phyloP scores from a whole-genome alignment of 2,329 filamentous ascomycete species.

The Pyrenophora tritici-repentis region DNA sequence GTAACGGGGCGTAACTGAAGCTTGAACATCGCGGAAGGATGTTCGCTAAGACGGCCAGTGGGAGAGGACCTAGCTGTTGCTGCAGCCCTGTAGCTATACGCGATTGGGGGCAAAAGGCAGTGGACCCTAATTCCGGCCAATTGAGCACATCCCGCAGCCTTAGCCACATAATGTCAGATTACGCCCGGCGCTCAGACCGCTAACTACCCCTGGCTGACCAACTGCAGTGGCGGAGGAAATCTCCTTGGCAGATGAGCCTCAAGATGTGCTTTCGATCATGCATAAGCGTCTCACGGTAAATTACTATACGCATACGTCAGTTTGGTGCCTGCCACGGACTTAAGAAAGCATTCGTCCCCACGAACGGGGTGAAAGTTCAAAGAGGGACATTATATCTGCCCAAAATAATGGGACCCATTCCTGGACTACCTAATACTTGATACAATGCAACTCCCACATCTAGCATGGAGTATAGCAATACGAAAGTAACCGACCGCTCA shows the following conservation, averaged over 20 bases:
- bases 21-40: slow-evolving; percentile 24
- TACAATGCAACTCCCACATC: slow-evolving; percentile 33
- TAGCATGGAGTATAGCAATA: slow-evolving; percentile 5
- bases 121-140: slow-evolving; percentile 13
- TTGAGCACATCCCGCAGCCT: slow-evolving; percentile 14
- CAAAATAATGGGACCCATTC: slow-evolving; percentile 25
- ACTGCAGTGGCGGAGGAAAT: slow-evolving; percentile 6
- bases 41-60: slow-evolving; percentile 21
- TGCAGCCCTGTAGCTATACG: slow-evolving; percentile 14
- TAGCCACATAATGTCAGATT: slow-evolving; percentile 31
- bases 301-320: slow-evolving; percentile 7
- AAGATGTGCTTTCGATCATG: slow-evolving; percentile 15
- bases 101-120: slow-evolving; percentile 17
- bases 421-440: slow-evolving; percentile 43
- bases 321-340: slow-evolving; percentile 2
- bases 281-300: slow-evolving; percentile 22
- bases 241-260: slow-evolving; percentile 19
- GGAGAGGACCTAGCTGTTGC: slow-evolving; percentile 7
- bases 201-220: slow-evolving; percentile 8
- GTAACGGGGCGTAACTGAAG: slow-evolving; percentile 24
- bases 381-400: slow-evolving; percentile 29
- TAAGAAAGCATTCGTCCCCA: slow-evolving; percentile 8
- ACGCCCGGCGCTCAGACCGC: slow-evolving; percentile 26
- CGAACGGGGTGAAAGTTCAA: slow-evolving; percentile 7
- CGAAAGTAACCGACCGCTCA: slow-evolving; percentile 36